Evolutionary conservation across 176 grass and related monocot genomes (phyloP).

Genomic region (Oryza officinalis): DNA sequence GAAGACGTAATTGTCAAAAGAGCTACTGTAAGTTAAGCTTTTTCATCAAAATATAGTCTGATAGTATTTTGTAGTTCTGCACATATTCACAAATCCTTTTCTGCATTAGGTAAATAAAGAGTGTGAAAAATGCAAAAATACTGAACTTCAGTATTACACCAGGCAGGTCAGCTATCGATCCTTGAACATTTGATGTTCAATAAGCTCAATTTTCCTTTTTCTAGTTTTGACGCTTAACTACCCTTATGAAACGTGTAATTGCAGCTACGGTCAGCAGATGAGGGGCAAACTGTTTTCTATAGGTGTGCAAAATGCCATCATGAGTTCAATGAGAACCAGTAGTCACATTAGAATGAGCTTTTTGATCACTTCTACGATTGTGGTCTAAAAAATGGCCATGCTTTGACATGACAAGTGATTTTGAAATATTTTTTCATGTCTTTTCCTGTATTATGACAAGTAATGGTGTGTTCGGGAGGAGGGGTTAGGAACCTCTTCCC

Average conservation of each 20-base stretch:
- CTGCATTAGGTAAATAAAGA: conserved; percentile 38
- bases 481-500: too few species aligned
- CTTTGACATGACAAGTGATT: conserved; percentile 4
- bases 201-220: neutral
- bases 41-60: neutral
- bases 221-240: neutral
- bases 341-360: conserved; percentile 1
- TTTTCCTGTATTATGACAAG: neutral
- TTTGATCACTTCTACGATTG: neutral
- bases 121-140: conserved; percentile 52
- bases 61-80: neutral
- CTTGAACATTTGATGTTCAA: conserved; percentile 1
- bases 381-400: neutral
- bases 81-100: neutral
- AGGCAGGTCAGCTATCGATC: conserved; percentile 50
- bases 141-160: conserved; percentile 60
- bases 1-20: conserved; percentile 39
- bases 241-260: conserved; percentile 25
- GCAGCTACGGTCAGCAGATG: conserved; percentile 79
- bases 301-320: conserved; percentile 51
- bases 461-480: too few species aligned
- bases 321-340: conserved; percentile 48
- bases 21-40: conserved; percentile 44
- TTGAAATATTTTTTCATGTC: neutral
- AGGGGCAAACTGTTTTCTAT: conserved; percentile 74